These are phyloP conservation scores for Vitis hybrid DNA, from an alignment of 177 flowering plant species.

Conservation along the genomic window DNA sequence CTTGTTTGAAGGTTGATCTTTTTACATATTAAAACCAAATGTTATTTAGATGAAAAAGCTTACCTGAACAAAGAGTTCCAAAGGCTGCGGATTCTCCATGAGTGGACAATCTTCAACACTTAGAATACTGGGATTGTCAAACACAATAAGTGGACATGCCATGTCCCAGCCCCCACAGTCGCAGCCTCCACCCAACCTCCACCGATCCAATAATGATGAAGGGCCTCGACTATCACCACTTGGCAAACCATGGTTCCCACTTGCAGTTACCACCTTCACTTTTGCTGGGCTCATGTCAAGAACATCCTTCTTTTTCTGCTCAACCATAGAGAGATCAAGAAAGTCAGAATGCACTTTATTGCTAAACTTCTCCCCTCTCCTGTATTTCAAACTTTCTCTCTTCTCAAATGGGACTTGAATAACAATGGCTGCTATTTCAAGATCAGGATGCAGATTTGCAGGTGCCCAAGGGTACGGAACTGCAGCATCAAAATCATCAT, in stretches of 20 bases:
- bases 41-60: constrained; percentile 1
- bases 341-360: constrained; percentile 18
- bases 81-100: constrained; percentile 29
- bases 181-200: constrained; percentile 94
- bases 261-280: constrained; percentile 63
- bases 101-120: constrained; percentile 27
- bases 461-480: constrained; percentile 43
- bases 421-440: constrained; percentile 74
- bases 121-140: constrained; percentile 33
- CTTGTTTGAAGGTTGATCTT: too few relatives aligned
- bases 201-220: constrained; percentile 74
- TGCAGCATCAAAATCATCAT: constrained; percentile 20
- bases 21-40: too few relatives aligned
- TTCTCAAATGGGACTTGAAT: constrained; percentile 65
- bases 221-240: constrained; percentile 50
- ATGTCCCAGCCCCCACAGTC: constrained; percentile 99
- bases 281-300: constrained; percentile 21
- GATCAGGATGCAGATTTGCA: constrained; percentile 53
- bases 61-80: constrained; percentile 81
- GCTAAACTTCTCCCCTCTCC: constrained; percentile 32
- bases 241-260: constrained; percentile 80
- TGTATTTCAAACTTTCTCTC: constrained; percentile 65
- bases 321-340: constrained; percentile 29
- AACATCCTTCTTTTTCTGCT: constrained; percentile 21
- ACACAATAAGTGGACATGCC: constrained; percentile 77